Percentiles rank a stretch among this genome's conserved stretches.
Conservation (phyloP, 352 stramenopile genomes). For the Pythium rhizo-oryzae region DNA sequence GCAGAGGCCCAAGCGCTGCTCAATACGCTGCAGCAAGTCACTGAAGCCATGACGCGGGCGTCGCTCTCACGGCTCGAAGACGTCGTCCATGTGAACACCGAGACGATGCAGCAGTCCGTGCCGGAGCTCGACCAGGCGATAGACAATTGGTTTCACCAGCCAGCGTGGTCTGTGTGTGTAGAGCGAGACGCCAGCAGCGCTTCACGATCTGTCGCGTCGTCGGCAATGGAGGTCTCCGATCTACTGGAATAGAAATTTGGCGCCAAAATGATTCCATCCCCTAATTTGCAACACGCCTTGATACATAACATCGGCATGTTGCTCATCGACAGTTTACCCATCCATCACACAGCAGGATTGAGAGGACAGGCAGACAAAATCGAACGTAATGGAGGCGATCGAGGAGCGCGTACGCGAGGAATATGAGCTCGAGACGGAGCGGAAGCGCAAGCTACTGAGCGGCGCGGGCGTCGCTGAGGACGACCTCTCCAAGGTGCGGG, state of each 20-base stretch:
- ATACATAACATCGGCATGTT: neutral
- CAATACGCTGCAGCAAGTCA: conserved; percentile 14
- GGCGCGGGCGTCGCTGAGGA: conserved; percentile 40
- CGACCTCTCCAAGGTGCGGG: conserved; percentile 45
- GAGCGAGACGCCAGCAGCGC: neutral
- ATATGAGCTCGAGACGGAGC: conserved; percentile 40
- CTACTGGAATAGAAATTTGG: conserved; percentile 25
- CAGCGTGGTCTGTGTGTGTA: conserved; percentile 30
- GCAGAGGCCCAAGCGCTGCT: conserved; percentile 19
- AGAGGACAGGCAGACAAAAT: conserved; percentile 7
- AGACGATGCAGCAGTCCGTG: conserved; percentile 25
- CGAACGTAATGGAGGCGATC: conserved; percentile 27
- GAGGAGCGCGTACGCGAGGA: conserved; percentile 29
- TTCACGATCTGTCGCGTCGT: neutral
- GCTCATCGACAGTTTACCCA: too few relatives aligned
- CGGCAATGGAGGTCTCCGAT: conserved; percentile 13
- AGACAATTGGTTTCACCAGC: conserved; percentile 41
- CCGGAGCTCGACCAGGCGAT: conserved; percentile 31
- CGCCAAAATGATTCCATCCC: neutral
- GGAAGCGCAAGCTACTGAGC: conserved; percentile 36
- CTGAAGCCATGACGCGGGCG: conserved; percentile 18
- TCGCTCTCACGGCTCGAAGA: conserved; percentile 35
- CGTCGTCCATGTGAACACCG: conserved; percentile 29
- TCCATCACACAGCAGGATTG: too few relatives aligned
- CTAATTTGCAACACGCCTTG: conserved; percentile 13